Conservation (phyloP, 1,284 basidiomycete species). For the Singerocomus inundabilis region DNA sequence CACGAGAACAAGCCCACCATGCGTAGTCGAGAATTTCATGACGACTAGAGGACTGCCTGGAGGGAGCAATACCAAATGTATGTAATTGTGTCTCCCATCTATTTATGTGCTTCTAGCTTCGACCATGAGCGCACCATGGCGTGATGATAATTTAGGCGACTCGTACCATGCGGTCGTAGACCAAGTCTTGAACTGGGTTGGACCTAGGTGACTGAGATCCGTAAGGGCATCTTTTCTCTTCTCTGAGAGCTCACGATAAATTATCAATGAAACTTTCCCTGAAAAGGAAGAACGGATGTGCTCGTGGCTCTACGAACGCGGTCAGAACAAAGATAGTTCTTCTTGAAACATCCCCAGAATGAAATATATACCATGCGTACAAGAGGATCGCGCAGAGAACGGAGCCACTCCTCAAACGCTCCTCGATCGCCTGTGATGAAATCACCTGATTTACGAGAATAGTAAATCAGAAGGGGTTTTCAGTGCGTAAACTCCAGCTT, state of each 20-base stretch:
- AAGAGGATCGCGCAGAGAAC: background rate
- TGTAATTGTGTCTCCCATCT: background rate
- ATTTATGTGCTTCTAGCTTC: constrained; percentile 13
- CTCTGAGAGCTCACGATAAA: background rate
- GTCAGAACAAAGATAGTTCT: background rate
- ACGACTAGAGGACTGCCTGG: background rate
- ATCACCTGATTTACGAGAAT: background rate
- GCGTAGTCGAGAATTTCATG: constrained; percentile 18
- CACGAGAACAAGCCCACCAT: constrained; percentile 11
- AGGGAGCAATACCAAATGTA: background rate
- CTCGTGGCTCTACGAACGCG: background rate
- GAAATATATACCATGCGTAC: background rate
- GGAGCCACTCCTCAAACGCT: background rate
- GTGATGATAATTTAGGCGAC: background rate
- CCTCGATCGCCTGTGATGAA: background rate
- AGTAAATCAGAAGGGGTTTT: background rate
- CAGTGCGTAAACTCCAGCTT: constrained; percentile 1
- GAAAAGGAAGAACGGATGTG: background rate
- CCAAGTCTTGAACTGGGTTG: background rate
- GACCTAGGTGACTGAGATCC: background rate
- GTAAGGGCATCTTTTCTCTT: background rate
- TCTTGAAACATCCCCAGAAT: background rate
- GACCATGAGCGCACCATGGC: background rate
- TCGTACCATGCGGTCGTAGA: constrained; percentile 2
- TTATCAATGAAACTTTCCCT: background rate